Percentiles rank a stretch among this genome's conserved stretches.
These are phyloP conservation scores for Quercus rubra DNA, from an alignment of 306 rosid genomes.

Conservation along the genomic window DNA sequence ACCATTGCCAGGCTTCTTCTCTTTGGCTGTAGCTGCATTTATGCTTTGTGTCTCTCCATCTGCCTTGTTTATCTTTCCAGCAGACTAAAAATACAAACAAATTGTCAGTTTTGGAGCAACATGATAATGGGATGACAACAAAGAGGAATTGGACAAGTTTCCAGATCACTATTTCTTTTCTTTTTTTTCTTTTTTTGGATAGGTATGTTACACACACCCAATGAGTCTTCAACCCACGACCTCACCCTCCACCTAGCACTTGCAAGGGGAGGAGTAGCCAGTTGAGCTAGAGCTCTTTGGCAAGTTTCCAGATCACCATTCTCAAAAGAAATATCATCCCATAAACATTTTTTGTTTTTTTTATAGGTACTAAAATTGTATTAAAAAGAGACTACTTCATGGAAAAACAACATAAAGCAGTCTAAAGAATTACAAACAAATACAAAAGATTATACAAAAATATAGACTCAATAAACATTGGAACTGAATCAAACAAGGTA, in stretches of 20 bases:
- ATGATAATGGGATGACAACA: neutral
- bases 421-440: too few species aligned
- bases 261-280: too few species aligned
- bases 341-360: neutral
- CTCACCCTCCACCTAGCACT: too few species aligned
- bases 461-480: too few species aligned
- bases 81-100: slow-evolving; percentile 58
- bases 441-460: too few species aligned
- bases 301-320: neutral
- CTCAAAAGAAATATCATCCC: neutral
- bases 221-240: too few species aligned
- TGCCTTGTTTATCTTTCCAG: slow-evolving; percentile 69
- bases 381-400: too few species aligned
- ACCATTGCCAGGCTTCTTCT: slow-evolving; percentile 47
- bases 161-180: neutral
- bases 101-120: slow-evolving; percentile 11
- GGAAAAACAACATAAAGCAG: too few species aligned
- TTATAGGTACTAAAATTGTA: too few species aligned
- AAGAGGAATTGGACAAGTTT: neutral
- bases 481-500: too few species aligned
- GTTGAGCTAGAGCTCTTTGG: neutral
- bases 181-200: too few species aligned
- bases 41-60: slow-evolving; percentile 37
- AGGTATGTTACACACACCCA: too few species aligned
- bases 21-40: slow-evolving; percentile 38